A percentile compares a stretch with the other conserved stretches of the same genome.
Evolutionary conservation across 2,329 filamentous ascomycete genomes (phyloP).

Genomic region (Xylogone sp.): DNA sequence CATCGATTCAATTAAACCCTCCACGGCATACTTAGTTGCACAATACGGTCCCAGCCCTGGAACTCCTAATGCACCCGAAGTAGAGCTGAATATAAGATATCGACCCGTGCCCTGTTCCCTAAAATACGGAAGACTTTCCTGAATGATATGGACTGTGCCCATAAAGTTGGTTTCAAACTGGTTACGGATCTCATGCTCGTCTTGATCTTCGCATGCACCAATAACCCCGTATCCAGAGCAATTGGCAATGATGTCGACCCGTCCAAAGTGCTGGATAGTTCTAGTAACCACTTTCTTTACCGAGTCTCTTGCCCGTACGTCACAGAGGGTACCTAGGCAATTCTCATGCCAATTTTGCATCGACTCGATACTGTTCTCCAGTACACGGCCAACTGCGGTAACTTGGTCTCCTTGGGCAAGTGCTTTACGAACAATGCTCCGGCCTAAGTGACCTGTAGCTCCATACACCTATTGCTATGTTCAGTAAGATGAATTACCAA

Average conservation of each 20-base stretch:
- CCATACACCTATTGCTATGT: constrained; percentile 68
- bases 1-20: constrained; percentile 94
- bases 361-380: constrained; percentile 68
- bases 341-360: constrained; percentile 70
- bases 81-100: constrained; percentile 93
- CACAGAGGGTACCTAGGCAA: constrained; percentile 80
- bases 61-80: constrained; percentile 86
- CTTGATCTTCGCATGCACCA: constrained; percentile 92
- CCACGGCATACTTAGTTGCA: constrained; percentile 94
- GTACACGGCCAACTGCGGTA: constrained; percentile 77
- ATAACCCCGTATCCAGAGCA: constrained; percentile 96
- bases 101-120: constrained; percentile 70
- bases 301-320: constrained; percentile 78
- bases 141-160: constrained; percentile 90
- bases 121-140: constrained; percentile 84
- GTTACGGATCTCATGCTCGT: constrained; percentile 89
- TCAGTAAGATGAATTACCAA: constrained; percentile 2
- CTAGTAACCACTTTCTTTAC: constrained; percentile 68
- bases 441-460: constrained; percentile 94
- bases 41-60: constrained; percentile 92
- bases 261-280: constrained; percentile 71
- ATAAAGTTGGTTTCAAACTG: constrained; percentile 99
- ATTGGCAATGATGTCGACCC: constrained; percentile 86
- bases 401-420: constrained; percentile 80
- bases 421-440: constrained; percentile 79